These are phyloP conservation scores for Striga asiatica DNA, from an alignment of 257 asterid species.

Conservation along the genomic window DNA sequence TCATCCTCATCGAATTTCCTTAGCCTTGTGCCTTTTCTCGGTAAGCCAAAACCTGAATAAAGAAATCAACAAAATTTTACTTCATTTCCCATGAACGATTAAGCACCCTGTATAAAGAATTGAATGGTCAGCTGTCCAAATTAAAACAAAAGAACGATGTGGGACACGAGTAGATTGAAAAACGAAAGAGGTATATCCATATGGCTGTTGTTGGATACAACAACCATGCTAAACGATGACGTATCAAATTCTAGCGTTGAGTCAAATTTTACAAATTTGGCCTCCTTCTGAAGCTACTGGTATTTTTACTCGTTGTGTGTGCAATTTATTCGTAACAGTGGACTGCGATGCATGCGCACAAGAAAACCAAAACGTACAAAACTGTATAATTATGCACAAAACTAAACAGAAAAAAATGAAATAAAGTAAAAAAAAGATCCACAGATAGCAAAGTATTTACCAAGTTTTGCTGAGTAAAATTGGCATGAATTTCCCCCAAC, in stretches of 20 bases:
- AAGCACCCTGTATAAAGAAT: neutral
- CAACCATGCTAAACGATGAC: neutral
- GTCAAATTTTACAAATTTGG: neutral
- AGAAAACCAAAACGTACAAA: no score
- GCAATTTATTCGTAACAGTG: neutral
- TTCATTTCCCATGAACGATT: neutral
- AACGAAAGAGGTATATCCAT: no score
- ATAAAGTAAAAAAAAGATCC: neutral
- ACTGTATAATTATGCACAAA: neutral
- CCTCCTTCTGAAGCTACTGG: neutral
- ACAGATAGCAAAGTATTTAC: conserved; percentile 40
- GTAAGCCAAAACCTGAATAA: conserved; percentile 60
- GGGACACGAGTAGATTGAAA: neutral
- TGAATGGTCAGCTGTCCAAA: no score
- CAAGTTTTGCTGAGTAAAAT: conserved; percentile 54
- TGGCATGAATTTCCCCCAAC: conserved; percentile 59
- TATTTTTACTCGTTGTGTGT: neutral
- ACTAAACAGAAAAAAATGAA: neutral
- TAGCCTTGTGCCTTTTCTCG: conserved; percentile 29
- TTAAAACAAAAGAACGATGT: neutral
- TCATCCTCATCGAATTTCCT: conserved; percentile 12
- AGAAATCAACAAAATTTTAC: neutral
- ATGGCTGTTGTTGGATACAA: neutral
- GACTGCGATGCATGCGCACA: no score
- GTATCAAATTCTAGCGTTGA: neutral